Percentiles rank a stretch among this genome's conserved stretches.
These are phyloP conservation scores for Colletotrichum sp. DNA, from an alignment of 2,329 filamentous ascomycete genomes.

Conservation along the genomic window DNA sequence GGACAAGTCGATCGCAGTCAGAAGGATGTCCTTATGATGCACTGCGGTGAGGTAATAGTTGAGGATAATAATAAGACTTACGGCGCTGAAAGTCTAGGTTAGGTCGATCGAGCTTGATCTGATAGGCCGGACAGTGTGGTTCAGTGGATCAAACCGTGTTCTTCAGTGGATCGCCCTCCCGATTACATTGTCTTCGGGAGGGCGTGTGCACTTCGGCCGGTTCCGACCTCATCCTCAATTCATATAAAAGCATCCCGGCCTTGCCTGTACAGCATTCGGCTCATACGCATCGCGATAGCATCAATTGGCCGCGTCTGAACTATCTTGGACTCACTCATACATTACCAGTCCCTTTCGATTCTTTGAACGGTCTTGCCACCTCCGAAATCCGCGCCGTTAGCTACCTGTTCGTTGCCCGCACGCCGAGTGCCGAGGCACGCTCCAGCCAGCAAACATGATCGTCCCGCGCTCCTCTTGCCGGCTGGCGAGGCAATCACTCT, in stretches of 20 bases:
- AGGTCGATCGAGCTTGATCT: background rate
- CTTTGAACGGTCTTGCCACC: background rate
- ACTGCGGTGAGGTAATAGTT: background rate
- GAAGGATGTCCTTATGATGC: background rate
- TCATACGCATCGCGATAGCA: background rate
- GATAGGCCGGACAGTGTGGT: background rate
- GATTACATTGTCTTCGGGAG: background rate
- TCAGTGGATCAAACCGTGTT: background rate
- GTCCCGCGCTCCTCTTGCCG: constrained; percentile 12
- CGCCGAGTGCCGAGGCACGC: background rate
- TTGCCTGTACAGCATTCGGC: background rate
- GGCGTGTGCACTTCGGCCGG: constrained; percentile 3
- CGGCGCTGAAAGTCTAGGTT: background rate
- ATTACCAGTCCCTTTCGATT: background rate
- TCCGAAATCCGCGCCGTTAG: background rate
- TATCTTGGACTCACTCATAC: background rate
- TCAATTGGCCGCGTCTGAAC: background rate
- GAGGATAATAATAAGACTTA: background rate
- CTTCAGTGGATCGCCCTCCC: background rate
- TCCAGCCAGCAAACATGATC: background rate
- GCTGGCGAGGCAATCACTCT: constrained; percentile 10
- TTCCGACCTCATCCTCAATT: background rate
- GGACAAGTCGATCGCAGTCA: background rate
- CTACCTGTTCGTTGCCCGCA: background rate
- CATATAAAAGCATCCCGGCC: background rate